Evolutionary conservation across 1,284 basidiomycete species (phyloP).

Genomic region (Austroboletus novae-zelandiae): DNA sequence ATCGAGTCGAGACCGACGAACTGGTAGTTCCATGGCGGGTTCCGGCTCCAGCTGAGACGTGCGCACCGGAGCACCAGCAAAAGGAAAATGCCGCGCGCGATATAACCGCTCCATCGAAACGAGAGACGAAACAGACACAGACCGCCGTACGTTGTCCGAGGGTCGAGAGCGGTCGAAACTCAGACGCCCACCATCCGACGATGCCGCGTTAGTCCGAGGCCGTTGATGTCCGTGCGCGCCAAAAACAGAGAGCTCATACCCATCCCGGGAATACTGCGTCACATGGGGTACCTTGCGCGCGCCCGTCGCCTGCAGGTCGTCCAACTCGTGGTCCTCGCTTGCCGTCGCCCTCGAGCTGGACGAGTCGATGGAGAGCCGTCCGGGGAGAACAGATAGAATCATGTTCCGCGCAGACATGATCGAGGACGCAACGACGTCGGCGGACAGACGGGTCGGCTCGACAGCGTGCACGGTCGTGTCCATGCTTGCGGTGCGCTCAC

Average conservation of each 20-base stretch:
- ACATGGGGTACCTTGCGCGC: neutral
- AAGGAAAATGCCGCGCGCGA: slow-evolving; percentile 15
- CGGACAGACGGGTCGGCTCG: slow-evolving; percentile 3
- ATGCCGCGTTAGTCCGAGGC: slow-evolving; percentile 2
- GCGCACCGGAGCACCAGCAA: slow-evolving; percentile 26
- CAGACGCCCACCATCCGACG: neutral
- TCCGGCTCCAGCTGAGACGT: slow-evolving; percentile 34
- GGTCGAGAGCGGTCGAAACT: neutral
- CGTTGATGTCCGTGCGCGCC: neutral
- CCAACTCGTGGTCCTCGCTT: slow-evolving; percentile 33
- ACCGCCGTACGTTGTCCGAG: neutral
- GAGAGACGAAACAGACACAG: neutral
- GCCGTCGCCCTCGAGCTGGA: slow-evolving; percentile 27
- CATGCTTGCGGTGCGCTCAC: neutral
- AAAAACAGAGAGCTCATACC: slow-evolving; percentile 18
- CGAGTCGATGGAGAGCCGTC: slow-evolving; percentile 33
- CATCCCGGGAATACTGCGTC: slow-evolving; percentile 2
- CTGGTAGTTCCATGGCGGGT: slow-evolving; percentile 32
- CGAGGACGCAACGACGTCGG: slow-evolving; percentile 15
- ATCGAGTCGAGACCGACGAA: slow-evolving; percentile 7
- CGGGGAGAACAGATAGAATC: slow-evolving; percentile 27
- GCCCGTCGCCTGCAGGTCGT: slow-evolving; percentile 13
- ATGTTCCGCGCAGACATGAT: slow-evolving; percentile 24
- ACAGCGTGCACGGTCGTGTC: neutral
- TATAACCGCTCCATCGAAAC: neutral